A percentile compares a stretch with the other conserved stretches of the same genome.
Conservation (phyloP, 768 basidiomycete species). For the Lentinula raphanica region DNA sequence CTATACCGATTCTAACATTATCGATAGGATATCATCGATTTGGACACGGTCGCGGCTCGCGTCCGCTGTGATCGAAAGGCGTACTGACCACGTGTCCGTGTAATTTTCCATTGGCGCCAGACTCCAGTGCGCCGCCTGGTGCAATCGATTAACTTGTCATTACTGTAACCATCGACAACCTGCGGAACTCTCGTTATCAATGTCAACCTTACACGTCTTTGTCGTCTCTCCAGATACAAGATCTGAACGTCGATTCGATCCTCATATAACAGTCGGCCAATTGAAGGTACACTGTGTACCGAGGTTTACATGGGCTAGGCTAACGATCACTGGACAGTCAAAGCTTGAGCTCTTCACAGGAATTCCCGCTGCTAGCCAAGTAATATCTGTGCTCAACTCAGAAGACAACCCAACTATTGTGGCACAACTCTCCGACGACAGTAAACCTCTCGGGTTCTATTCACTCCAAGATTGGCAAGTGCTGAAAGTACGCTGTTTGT, state of each 20-base stretch:
- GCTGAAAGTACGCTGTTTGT: slow-evolving; percentile 54
- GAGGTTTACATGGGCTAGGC: slow-evolving; percentile 3
- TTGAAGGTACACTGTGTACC: slow-evolving; percentile 68
- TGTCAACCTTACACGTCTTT: slow-evolving; percentile 62
- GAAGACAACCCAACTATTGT: slow-evolving; percentile 47
- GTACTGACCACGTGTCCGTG: no score
- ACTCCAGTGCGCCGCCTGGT: no score
- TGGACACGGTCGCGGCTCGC: no score
- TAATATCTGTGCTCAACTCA: slow-evolving; percentile 56
- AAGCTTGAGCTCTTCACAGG: slow-evolving; percentile 93
- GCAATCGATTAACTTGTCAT: no score
- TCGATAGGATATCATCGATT: no score
- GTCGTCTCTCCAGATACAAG: slow-evolving; percentile 85
- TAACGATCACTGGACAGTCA: slow-evolving; percentile 33
- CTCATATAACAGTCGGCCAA: slow-evolving; percentile 64
- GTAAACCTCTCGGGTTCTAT: slow-evolving; percentile 67
- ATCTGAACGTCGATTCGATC: slow-evolving; percentile 83
- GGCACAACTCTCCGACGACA: slow-evolving; percentile 59
- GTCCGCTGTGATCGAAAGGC: no score
- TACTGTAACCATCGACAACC: no score
- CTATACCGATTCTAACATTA: no score
- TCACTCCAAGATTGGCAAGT: slow-evolving; percentile 73
- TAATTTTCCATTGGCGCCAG: no score
- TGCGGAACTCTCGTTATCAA: slow-evolving; percentile 8
- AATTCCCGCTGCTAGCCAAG: slow-evolving; percentile 69